Evolutionary conservation across 2,329 filamentous ascomycete species (phyloP).

Genomic region (Plectosphaerella cucumerina): DNA sequence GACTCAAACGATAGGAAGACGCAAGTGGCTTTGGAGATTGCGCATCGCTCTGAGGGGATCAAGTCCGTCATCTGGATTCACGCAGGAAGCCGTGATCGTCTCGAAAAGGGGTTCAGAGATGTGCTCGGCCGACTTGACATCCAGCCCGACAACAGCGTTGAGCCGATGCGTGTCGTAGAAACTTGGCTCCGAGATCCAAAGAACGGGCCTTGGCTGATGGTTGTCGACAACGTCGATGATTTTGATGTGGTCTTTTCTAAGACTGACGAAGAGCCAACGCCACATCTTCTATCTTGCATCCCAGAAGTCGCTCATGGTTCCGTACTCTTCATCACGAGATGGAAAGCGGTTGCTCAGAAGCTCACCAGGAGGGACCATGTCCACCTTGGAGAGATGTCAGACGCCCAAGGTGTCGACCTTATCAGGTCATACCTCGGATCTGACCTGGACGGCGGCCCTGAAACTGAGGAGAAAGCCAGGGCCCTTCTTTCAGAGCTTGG

Average conservation of each 20-base stretch:
- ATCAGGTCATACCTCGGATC: background rate
- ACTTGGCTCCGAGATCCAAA: background rate
- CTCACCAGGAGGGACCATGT: background rate
- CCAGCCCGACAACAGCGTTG: background rate
- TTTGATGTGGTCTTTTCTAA: conserved; percentile 1
- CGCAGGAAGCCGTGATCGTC: background rate
- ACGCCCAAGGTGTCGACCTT: background rate
- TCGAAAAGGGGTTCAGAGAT: conserved; percentile 1
- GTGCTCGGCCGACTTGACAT: background rate
- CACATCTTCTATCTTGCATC: background rate
- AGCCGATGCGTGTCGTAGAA: background rate
- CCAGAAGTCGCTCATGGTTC: background rate
- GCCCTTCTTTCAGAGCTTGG: background rate
- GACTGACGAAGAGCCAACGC: background rate
- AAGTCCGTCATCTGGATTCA: conserved; percentile 1
- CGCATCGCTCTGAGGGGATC: background rate
- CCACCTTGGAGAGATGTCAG: background rate
- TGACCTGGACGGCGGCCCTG: background rate
- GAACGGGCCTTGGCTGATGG: conserved; percentile 1
- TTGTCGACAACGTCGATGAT: background rate
- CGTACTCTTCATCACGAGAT: background rate
- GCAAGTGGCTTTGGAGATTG: background rate
- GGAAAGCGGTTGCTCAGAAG: conserved; percentile 1
- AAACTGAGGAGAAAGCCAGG: background rate
- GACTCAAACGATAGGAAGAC: background rate